Conservation (phyloP, 2,329 filamentous ascomycete species). For the Cladosporium sp. region DNA sequence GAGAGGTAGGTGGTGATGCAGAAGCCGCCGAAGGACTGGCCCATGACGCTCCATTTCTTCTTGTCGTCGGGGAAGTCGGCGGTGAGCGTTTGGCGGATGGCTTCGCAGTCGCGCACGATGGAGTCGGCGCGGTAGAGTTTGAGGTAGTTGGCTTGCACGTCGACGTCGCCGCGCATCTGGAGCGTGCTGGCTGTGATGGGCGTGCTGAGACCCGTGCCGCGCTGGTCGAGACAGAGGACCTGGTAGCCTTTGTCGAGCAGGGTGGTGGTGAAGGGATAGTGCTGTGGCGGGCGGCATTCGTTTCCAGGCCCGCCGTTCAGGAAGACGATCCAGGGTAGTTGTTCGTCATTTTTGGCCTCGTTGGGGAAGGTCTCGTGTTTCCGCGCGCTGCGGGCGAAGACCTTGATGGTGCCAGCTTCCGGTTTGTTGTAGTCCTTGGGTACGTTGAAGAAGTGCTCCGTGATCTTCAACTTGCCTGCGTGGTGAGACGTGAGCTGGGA, state of each 20-base stretch:
- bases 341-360: constrained; percentile 42
- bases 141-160: constrained; percentile 74
- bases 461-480: constrained; percentile 69
- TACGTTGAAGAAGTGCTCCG: constrained; percentile 83
- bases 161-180: constrained; percentile 55
- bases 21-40: constrained; percentile 91
- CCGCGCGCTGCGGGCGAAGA: constrained; percentile 73
- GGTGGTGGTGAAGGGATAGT: constrained; percentile 64
- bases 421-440: constrained; percentile 72
- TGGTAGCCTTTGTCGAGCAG: constrained; percentile 80
- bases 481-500: constrained; percentile 12
- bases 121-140: constrained; percentile 83
- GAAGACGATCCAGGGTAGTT: constrained; percentile 62
- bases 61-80: constrained; percentile 63
- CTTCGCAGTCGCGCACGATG: constrained; percentile 86
- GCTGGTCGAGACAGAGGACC: constrained; percentile 79
- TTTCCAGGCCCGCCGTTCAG: constrained; percentile 85
- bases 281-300: constrained; percentile 70
- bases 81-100: constrained; percentile 72
- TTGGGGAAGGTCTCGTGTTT: constrained; percentile 58
- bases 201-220: constrained; percentile 81
- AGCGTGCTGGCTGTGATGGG: constrained; percentile 73
- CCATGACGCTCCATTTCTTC: constrained; percentile 79
- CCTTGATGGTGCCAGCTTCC: constrained; percentile 56
- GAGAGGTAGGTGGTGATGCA: constrained; percentile 80